phyloP scores from a whole-genome alignment of 805 yeast species.

The Lachancea sp. region DNA sequence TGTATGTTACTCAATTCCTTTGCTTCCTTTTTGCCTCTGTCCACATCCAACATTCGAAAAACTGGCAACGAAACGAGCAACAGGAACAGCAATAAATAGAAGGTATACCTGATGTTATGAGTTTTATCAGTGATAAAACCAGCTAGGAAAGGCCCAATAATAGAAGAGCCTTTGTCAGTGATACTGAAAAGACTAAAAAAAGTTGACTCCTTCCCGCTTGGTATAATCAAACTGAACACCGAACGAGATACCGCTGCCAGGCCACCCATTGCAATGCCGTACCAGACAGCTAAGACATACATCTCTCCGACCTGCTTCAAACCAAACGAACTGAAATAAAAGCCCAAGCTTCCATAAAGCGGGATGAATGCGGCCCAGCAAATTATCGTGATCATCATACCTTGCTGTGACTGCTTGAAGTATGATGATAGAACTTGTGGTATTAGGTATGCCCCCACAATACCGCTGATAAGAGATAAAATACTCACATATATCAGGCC shows the following conservation, averaged over 20 bases:
- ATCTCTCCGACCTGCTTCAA: constrained; percentile 59
- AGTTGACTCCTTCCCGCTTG: constrained; percentile 66
- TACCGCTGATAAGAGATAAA: constrained; percentile 60
- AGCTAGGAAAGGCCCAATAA: constrained; percentile 66
- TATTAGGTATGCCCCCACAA: constrained; percentile 54
- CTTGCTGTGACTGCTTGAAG: constrained; percentile 40
- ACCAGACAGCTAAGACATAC: constrained; percentile 65
- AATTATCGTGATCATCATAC: constrained; percentile 46
- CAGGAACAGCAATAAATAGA: constrained; percentile 52
- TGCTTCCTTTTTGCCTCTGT: constrained; percentile 57
- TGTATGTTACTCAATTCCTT: constrained; percentile 29
- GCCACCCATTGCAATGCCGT: constrained; percentile 71
- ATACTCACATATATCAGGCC: constrained; percentile 60
- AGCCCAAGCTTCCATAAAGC: constrained; percentile 63
- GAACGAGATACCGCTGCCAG: constrained; percentile 64
- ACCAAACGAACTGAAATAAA: constrained; percentile 49
- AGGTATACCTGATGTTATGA: constrained; percentile 68
- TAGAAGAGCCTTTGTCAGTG: constrained; percentile 75
- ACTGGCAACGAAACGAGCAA: constrained; percentile 52
- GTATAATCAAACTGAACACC: constrained; percentile 60
- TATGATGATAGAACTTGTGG: constrained; percentile 40
- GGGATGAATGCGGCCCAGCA: constrained; percentile 64
- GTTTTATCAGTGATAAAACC: constrained; percentile 67
- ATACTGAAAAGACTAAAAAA: constrained; percentile 71
- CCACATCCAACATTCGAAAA: constrained; percentile 48